Base-by-base conservation (phyloP, 1,139 yeast species). In the Geotrichum klebahnii region DNA sequence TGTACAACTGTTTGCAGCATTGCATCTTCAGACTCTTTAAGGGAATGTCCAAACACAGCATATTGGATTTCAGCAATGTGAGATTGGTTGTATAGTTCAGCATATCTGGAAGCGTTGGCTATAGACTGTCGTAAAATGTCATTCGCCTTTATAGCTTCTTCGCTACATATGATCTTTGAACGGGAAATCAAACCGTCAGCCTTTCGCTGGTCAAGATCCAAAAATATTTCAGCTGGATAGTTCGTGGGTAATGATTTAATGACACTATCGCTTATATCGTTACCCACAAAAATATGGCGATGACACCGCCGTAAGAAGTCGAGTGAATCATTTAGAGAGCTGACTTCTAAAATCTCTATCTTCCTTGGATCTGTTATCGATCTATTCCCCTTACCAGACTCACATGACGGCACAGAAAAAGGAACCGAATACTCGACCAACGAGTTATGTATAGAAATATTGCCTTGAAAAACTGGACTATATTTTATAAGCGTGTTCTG, bases 361-460 rank as follows among this genome's bases (percentile, higher is more conserved):
- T 40, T 20, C 16, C 44, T 14, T 5, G 44, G 36, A 10, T 40
- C 44, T 22, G 14, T 40, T n/a, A 26, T 26, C n/a, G n/a, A n/a
- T 8, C 29, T n/a, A 52, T 50, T 37, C n/a, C n/a, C n/a, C n/a
- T n/a, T n/a, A 20, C n/a, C 3, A 9, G 36, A 53, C 6, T 43
- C 47, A 24, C 12, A 24, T 10, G 6, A 8, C 6, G 53, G 57
- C 19, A 63, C 59, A 4, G 53, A 37, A 49, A 61, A 64, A 1
- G 71, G 71, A 20, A 67, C 59, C 2, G 69, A 68, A 53, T 61
- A 68, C 46, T 65, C 71, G 16, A 66, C 60, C 28, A 66, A 10
- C 29, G 29, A 26, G 10, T 26, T 26, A 26, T 26, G 29, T 8
- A 10, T 26, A 26, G 10, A 8, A 8, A 10, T 61, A 37, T 61